phyloP scores from a whole-genome alignment of 2,329 filamentous ascomycete genomes.

The Trichoderma koningiopsis region DNA sequence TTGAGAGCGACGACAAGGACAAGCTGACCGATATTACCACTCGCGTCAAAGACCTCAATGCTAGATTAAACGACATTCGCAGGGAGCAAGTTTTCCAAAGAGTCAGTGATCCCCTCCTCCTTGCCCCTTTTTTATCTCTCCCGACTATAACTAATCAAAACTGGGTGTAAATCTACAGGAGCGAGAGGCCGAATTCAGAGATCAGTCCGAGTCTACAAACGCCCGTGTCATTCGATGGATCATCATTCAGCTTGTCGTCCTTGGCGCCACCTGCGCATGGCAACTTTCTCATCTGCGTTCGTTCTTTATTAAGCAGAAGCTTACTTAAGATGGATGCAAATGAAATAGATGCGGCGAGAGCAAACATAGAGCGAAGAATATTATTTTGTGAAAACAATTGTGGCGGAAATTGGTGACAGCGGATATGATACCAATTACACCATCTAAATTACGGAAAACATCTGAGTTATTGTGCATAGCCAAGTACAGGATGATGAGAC shows the following conservation, averaged over 20 bases:
- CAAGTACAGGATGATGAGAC: not conserved
- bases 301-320: constrained; percentile 99
- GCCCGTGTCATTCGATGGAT: constrained; percentile 92
- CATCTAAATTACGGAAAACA: not conserved
- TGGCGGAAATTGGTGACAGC: not conserved
- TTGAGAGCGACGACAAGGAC: constrained; percentile 89
- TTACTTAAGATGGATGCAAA: constrained; percentile 66
- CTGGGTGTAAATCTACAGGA: constrained; percentile 58
- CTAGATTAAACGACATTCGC: constrained; percentile 81
- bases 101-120: constrained; percentile 51
- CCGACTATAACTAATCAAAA: not conserved
- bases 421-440: not conserved
- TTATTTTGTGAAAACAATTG: not conserved
- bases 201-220: constrained; percentile 95
- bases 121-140: not conserved
- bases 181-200: constrained; percentile 95
- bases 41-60: constrained; percentile 87
- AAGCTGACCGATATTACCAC: constrained; percentile 89
- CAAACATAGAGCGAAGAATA: not conserved
- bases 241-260: constrained; percentile 80
- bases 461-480: not conserved
- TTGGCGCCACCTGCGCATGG: constrained; percentile 91
- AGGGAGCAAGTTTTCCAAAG: constrained; percentile 96
- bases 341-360: not conserved
- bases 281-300: constrained; percentile 92